These are phyloP conservation scores for Arthroderma sp. DNA, from an alignment of 2,329 filamentous ascomycete species.

Conservation along the genomic window DNA sequence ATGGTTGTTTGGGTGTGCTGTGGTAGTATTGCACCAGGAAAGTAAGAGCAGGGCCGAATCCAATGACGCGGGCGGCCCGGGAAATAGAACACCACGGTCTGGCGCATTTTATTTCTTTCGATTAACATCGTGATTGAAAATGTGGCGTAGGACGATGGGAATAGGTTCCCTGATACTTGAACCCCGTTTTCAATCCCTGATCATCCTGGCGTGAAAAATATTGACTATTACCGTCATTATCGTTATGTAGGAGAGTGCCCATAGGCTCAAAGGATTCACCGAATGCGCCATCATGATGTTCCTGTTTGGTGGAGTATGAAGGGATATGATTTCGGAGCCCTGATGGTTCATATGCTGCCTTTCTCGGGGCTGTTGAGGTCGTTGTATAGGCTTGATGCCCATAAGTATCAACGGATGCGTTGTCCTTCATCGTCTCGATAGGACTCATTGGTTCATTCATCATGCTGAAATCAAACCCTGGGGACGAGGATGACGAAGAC, in stretches of 20 bases:
- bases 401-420: conserved; percentile 22
- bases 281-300: conserved; percentile 15
- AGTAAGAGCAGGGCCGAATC: too few species aligned
- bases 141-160: conserved; percentile 2
- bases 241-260: conserved; percentile 18
- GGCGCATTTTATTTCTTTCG: too few species aligned
- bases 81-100: too few species aligned
- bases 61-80: too few species aligned
- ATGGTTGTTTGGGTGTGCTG: too few species aligned
- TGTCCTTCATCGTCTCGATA: conserved; percentile 25
- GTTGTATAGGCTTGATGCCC: conserved; percentile 19
- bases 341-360: conserved; percentile 13
- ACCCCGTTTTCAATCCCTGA: conserved; percentile 1
- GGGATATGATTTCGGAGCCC: conserved; percentile 16
- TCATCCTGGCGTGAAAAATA: conserved; percentile 16
- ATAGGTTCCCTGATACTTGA: conserved; percentile 1
- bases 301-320: conserved; percentile 15
- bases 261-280: conserved; percentile 21
- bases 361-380: conserved; percentile 13
- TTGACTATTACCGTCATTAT: conserved; percentile 15
- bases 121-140: neutral
- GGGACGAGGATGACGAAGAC: conserved; percentile 26
- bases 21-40: too few species aligned
- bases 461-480: conserved; percentile 24
- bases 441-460: conserved; percentile 27